A percentile compares a stretch with the other conserved stretches of the same genome.
Conservation (phyloP, 257 asterid genomes). For the Ajuga chamaepitys region DNA sequence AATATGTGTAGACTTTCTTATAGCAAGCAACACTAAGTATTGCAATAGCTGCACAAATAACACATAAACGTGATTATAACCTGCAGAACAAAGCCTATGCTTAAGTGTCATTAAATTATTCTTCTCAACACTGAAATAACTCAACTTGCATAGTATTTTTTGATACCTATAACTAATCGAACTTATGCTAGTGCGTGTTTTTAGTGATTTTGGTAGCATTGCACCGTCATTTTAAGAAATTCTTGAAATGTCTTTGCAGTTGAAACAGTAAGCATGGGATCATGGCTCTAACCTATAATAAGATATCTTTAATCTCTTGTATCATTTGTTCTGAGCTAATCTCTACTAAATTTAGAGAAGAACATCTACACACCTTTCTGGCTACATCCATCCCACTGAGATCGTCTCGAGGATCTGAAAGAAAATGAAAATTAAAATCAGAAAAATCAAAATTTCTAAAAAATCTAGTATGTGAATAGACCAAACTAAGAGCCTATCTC, state of each 20-base stretch:
- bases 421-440: slow-evolving; percentile 21
- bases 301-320: background rate
- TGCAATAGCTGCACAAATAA: background rate
- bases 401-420: slow-evolving; percentile 94
- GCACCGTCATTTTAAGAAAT: background rate
- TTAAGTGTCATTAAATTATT: background rate
- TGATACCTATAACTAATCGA: background rate
- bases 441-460: background rate
- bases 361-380: slow-evolving; percentile 59
- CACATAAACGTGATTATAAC: background rate
- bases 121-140: background rate
- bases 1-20: background rate
- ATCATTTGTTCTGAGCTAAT: background rate
- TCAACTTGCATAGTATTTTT: background rate
- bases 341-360: slow-evolving; percentile 5
- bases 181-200: background rate
- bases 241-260: background rate
- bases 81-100: background rate
- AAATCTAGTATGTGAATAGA: background rate
- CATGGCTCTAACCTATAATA: background rate
- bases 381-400: slow-evolving; percentile 98
- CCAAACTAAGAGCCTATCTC: background rate
- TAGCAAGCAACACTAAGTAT: background rate
- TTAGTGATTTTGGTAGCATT: background rate
- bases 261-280: background rate